Evolutionary conservation across 2,329 filamentous ascomycete genomes (phyloP).

Genomic region (Saccharata proteae): DNA sequence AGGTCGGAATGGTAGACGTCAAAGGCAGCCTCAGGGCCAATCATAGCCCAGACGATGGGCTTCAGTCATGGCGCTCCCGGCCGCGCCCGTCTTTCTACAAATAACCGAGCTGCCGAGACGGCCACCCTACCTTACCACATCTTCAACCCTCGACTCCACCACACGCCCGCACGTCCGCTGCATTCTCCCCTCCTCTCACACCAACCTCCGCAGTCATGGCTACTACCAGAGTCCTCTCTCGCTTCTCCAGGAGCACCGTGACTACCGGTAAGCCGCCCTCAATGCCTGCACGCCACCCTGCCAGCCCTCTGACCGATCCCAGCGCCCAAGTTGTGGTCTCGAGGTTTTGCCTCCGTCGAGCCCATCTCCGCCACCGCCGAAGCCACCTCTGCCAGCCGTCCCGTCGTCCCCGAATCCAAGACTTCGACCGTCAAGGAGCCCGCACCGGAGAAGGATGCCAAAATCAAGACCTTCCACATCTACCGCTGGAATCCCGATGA

Average conservation of each 20-base stretch:
- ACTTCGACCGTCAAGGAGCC: conserved; percentile 52
- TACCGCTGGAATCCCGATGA: conserved; percentile 97
- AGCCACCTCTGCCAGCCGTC: conserved; percentile 12
- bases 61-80: neutral
- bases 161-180: neutral
- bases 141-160: conserved; percentile 2
- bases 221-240: conserved; percentile 24
- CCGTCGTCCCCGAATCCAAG: conserved; percentile 35
- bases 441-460: conserved; percentile 42
- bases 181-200: neutral
- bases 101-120: too few species aligned
- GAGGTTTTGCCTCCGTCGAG: conserved; percentile 27
- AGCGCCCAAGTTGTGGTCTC: conserved; percentile 17
- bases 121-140: too few species aligned
- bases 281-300: conserved; percentile 2
- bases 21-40: too few species aligned
- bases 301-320: conserved; percentile 11
- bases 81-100: neutral
- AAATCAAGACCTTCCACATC: conserved; percentile 91
- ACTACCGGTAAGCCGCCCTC: conserved; percentile 8
- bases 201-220: conserved; percentile 16
- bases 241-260: conserved; percentile 26
- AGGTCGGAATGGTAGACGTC: too few species aligned
- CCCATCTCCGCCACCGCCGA: conserved; percentile 22
- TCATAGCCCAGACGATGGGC: neutral